Conservation (phyloP, 148 eudicot species). For the Limonium bicolor region DNA sequence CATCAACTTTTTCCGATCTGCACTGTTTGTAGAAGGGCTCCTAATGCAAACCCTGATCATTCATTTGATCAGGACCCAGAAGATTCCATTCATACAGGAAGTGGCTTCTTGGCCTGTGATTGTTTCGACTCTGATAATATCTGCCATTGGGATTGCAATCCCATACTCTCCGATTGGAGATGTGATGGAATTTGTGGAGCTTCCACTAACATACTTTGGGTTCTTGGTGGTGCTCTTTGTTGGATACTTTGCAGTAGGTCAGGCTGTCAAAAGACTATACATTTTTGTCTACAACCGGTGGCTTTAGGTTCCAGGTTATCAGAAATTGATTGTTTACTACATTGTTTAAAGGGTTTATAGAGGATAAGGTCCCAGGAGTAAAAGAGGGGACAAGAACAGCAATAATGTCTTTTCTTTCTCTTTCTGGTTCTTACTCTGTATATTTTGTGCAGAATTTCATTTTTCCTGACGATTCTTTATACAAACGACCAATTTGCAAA, state of each 20-base stretch:
- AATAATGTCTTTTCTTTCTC: no score
- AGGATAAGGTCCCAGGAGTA: no score
- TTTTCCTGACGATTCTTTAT: no score
- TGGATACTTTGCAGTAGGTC: conserved; percentile 27
- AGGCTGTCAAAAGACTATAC: conserved; percentile 28
- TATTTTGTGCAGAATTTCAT: no score
- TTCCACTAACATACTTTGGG: conserved; percentile 26
- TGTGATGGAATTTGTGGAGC: conserved; percentile 15
- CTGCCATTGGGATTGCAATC: conserved; percentile 18
- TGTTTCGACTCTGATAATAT: conserved; percentile 21
- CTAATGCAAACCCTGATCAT: conserved; percentile 37
- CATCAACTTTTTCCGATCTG: conserved; percentile 14
- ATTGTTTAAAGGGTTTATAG: background rate
- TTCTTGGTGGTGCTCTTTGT: conserved; percentile 26
- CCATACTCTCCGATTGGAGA: conserved; percentile 16
- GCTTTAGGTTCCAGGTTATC: no score
- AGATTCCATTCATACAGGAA: conserved; percentile 34
- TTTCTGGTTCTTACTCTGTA: no score
- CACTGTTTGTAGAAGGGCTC: conserved; percentile 32
- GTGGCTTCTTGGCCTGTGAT: conserved; percentile 40
- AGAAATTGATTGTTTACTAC: conserved; percentile 1
- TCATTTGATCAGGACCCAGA: conserved; percentile 36
- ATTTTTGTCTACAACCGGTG: conserved; percentile 26
- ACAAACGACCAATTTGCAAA: no score
- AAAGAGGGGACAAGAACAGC: no score